Conservation (phyloP, 2,329 filamentous ascomycete genomes). For the Talaromyces islandicus region DNA sequence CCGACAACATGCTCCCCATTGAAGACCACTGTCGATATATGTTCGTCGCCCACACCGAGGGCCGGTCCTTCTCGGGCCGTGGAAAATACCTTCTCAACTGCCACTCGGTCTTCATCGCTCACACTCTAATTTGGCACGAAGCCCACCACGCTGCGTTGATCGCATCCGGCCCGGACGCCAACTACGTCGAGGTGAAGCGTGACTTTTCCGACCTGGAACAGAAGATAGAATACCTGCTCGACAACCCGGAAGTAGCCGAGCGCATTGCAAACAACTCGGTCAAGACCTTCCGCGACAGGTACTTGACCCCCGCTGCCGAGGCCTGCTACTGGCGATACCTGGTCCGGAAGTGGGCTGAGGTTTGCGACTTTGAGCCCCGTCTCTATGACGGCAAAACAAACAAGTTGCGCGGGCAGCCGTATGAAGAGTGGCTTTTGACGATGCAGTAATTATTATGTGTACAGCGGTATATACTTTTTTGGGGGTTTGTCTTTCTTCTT, state of each 20-base stretch:
- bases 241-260: constrained; percentile 40
- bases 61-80: constrained; percentile 48
- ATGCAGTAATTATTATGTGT: constrained; percentile 9
- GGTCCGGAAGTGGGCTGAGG: constrained; percentile 31
- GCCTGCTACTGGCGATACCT: constrained; percentile 51
- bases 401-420: constrained; percentile 28
- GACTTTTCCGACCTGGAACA: constrained; percentile 53
- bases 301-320: constrained; percentile 50
- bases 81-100: constrained; percentile 51
- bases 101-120: constrained; percentile 44
- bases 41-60: constrained; percentile 50
- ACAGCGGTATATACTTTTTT: background rate
- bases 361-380: constrained; percentile 37
- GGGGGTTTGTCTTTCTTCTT: background rate
- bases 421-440: constrained; percentile 36
- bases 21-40: constrained; percentile 51
- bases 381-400: constrained; percentile 27
- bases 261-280: constrained; percentile 46
- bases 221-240: constrained; percentile 39
- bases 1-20: constrained; percentile 41
- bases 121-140: constrained; percentile 44
- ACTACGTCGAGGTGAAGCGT: constrained; percentile 43
- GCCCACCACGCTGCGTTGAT: constrained; percentile 44
- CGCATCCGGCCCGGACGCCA: constrained; percentile 41
- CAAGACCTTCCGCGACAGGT: constrained; percentile 45